Conservation (phyloP, 2,329 filamentous ascomycete genomes). For the Aspergillus unguis region DNA sequence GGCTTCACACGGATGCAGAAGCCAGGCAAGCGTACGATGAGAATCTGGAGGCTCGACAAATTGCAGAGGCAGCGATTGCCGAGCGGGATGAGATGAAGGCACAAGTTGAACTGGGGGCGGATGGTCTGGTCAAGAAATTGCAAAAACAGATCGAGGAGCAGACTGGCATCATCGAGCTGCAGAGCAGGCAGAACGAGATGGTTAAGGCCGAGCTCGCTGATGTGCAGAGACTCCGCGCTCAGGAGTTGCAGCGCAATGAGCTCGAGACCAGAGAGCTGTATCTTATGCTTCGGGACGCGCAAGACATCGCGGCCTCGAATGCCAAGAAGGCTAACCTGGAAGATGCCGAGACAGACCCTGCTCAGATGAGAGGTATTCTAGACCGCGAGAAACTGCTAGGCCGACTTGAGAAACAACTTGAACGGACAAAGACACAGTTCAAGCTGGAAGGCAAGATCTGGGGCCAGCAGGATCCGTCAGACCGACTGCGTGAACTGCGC, state of each 20-base stretch:
- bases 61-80: conserved; percentile 91
- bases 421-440: conserved; percentile 95
- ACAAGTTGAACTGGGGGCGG: conserved; percentile 83
- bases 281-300: conserved; percentile 95
- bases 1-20: conserved; percentile 93
- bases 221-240: conserved; percentile 77
- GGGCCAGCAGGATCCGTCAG: conserved; percentile 82
- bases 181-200: conserved; percentile 78
- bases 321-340: conserved; percentile 61
- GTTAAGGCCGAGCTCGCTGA: conserved; percentile 87
- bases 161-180: conserved; percentile 81
- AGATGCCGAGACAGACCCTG: conserved; percentile 65
- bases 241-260: conserved; percentile 91
- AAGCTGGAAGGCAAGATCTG: conserved; percentile 93
- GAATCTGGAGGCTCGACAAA: conserved; percentile 81
- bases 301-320: conserved; percentile 89
- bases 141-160: conserved; percentile 95
- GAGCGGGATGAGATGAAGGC: conserved; percentile 93
- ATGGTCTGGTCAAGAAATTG: conserved; percentile 87
- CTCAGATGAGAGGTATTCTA: conserved; percentile 84
- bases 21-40: conserved; percentile 90
- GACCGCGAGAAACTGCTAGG: conserved; percentile 92
- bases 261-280: conserved; percentile 94
- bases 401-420: conserved; percentile 88
- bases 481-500: conserved; percentile 83